Base-by-base conservation (phyloP, 805 yeast genomes). In the Candida anglica region DNA sequence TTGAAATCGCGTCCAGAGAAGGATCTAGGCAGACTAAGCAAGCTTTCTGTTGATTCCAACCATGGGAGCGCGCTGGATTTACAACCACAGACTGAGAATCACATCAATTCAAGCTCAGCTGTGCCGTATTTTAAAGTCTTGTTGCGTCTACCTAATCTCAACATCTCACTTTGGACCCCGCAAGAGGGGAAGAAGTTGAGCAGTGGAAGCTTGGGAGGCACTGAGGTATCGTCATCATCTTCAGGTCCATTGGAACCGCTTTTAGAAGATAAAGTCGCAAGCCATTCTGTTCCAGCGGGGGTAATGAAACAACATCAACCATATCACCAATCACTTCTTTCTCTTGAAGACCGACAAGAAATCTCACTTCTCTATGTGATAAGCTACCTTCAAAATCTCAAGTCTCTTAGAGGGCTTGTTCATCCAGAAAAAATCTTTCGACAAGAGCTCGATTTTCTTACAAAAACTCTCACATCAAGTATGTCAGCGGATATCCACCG, bases 311-410 rank as follows among this genome's bases (percentile, higher is more conserved):
- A n/a, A n/a, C n/a, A n/a, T n/a, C n/a, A n/a, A n/a, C n/a, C n/a
- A n/a, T n/a, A n/a, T n/a, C n/a, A n/a, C n/a, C n/a, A n/a, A n/a
- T n/a, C n/a, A n/a, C n/a, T n/a, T n/a, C n/a, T 30, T 34, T 27
- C 30, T 8, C 21, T 46, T 11, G 19, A 24, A 19, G 48, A 50
- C 27, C 44, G 66, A 34, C 61, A 53, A 32, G 66, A 61, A 38
- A 41, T 60, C 4, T 46, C 66, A 3, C 43, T 60, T 31, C 29
- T 59, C 38, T 60, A 41, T 27, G 32, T 52, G 1, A 31, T 61
- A 5, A 58, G 57, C 31, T 45, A 47, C 35, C 33, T 57, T 14
- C 39, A 54, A 14, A 41, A 44, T 14, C 37, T 52, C 17, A 33
- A 37, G 3, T 45, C 40, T 17, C 29, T 57, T 24, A 39, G 37